Base-by-base conservation (phyloP, 495 filamentous ascomycete species). In the Aspergillus heteromorphus region DNA sequence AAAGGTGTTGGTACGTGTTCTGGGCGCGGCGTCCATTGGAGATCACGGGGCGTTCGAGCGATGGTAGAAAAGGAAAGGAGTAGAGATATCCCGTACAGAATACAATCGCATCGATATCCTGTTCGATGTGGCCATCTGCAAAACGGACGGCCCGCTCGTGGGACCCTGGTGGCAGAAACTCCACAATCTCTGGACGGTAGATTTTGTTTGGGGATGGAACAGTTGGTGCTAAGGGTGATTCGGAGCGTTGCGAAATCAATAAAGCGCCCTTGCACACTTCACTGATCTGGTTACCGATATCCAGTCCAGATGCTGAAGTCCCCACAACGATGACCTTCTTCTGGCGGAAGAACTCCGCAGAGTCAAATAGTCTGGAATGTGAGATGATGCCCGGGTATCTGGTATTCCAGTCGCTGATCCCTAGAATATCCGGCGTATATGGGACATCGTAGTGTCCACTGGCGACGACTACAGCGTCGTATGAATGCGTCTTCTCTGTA, bases 391-490 rank as follows among this genome's bases (percentile, higher is more conserved):
- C 80, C 0, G 87, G 87, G 54, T 89, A 80, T 2, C 68, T 61
- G 23, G 66, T 51, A 62, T 88, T 76, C 84, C 83, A 81, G 45
- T 59, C 65, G 50, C 64, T 50, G 10, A 87, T 77, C 2, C 85
- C 84, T 1, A 64, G 49, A n/a, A 87, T 81, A 20, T 78, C 68
- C 0, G 91, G 91, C 9, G 95, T 70, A 64, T 79, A 85, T 0
- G 87, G 86, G 6, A 87, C 81, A 18, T 78, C 78, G 65, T 87
- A 95, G 62, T 96, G 90, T 1, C 91, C 91, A 55, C 78, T 90
- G 6, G 89, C 88, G n/a, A 92, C 83, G 1, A 93, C 82, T 4
- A 96, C 82, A 10, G 88, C 90, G 69, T 96, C 91, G 63, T 82
- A 79, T 17, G 62, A 43, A 53, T 69, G 54, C 55, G 67, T 67